Percentiles rank a stretch among this genome's conserved stretches.
These are phyloP conservation scores for Podaxis sp. DNA, from an alignment of 768 basidiomycete species.

Conservation along the genomic window DNA sequence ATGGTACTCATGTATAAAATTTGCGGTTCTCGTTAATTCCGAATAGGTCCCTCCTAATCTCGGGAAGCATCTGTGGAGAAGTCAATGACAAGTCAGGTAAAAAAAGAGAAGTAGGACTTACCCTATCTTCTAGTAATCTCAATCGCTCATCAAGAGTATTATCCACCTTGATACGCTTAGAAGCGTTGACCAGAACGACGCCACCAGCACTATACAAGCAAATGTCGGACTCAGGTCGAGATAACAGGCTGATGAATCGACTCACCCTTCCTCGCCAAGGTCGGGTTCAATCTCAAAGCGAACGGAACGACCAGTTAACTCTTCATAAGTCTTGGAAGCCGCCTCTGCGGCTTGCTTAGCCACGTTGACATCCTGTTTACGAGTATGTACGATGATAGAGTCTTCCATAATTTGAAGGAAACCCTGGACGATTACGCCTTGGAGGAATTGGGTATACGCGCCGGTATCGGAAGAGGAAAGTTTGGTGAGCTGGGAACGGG, in stretches of 20 bases:
- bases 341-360: conserved; percentile 59
- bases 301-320: conserved; percentile 70
- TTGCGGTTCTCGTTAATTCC: conserved; percentile 90
- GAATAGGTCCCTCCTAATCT: conserved; percentile 86
- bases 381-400: conserved; percentile 57
- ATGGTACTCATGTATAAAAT: conserved; percentile 63
- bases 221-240: background rate
- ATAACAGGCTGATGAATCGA: conserved; percentile 2
- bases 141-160: conserved; percentile 94
- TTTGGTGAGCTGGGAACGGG: conserved; percentile 57
- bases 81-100: background rate
- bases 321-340: conserved; percentile 66
- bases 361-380: conserved; percentile 60
- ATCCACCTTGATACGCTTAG: conserved; percentile 80
- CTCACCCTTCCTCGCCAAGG: conserved; percentile 67
- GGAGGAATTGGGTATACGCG: conserved; percentile 77
- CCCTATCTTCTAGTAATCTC: conserved; percentile 84
- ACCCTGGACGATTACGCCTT: conserved; percentile 82
- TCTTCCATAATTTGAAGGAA: conserved; percentile 81
- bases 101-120: conserved; percentile 29
- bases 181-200: conserved; percentile 67
- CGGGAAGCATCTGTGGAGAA: conserved; percentile 80
- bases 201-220: conserved; percentile 68
- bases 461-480: conserved; percentile 36
- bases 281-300: conserved; percentile 54